Conservation (phyloP, 192 early-diverging fungal species). For the Mortierella hygrophila region DNA sequence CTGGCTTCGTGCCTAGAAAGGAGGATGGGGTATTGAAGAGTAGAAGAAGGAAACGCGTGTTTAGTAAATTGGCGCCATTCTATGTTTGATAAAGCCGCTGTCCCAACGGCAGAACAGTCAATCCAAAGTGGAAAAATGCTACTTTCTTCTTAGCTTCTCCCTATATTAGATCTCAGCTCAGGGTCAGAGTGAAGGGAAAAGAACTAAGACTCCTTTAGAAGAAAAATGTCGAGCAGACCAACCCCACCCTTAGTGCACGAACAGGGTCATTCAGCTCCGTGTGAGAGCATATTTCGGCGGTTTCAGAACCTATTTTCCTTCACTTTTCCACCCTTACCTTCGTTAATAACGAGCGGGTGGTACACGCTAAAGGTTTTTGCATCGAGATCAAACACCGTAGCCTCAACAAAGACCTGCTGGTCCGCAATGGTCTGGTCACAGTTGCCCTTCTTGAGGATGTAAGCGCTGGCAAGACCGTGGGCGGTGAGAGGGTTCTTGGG, state of each 20-base stretch:
- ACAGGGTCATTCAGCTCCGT: too few relatives aligned
- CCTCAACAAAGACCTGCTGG: constrained; percentile 47
- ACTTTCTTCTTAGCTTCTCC: too few relatives aligned
- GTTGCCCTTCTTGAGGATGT: constrained; percentile 51
- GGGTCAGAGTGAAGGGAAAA: neutral
- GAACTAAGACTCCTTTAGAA: neutral
- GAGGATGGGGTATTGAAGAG: neutral
- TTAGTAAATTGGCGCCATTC: neutral
- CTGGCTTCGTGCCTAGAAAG: constrained; percentile 14
- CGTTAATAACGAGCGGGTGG: constrained; percentile 29
- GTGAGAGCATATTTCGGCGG: neutral
- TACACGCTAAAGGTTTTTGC: constrained; percentile 37
- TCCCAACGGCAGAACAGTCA: too few relatives aligned
- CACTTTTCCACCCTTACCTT: neutral
- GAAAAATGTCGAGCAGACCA: neutral
- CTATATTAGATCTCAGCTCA: neutral
- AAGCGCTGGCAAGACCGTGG: constrained; percentile 30
- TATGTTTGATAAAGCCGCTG: too few relatives aligned
- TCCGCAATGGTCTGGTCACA: constrained; percentile 35
- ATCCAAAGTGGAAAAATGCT: too few relatives aligned
- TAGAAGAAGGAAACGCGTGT: neutral
- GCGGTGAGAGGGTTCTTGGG: constrained; percentile 35
- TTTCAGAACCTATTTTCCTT: neutral
- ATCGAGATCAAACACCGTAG: constrained; percentile 33
- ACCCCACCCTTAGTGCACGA: too few relatives aligned